phyloP scores from a whole-genome alignment of 2,329 filamentous ascomycete genomes.

The Metarhizium rileyi region DNA sequence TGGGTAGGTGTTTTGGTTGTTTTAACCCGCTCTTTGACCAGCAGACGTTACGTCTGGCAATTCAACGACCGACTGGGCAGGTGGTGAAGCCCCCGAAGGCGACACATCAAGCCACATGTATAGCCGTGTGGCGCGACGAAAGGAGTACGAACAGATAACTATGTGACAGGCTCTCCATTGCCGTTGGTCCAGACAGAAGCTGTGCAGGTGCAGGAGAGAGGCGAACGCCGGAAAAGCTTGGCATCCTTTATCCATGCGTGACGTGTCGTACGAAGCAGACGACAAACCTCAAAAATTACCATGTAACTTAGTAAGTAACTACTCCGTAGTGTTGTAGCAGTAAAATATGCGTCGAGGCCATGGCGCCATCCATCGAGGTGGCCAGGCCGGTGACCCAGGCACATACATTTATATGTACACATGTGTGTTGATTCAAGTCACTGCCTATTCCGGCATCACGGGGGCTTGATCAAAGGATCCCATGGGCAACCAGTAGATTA shows the following conservation, averaged over 20 bases:
- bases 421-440: not conserved
- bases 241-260: not conserved
- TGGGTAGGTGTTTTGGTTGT: not conserved
- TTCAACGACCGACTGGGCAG: not conserved
- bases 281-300: not conserved
- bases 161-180: not conserved
- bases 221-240: too few species aligned
- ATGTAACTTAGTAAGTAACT: not conserved
- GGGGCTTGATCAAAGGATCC: not conserved
- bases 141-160: too few species aligned
- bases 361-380: not conserved
- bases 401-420: not conserved
- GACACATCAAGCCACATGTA: not conserved
- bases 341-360: not conserved
- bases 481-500: not conserved
- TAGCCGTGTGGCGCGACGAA: not conserved
- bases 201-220: too few species aligned
- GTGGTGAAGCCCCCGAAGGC: not conserved
- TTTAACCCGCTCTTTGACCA: not conserved
- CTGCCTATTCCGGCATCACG: not conserved
- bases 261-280: not conserved
- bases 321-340: too few species aligned
- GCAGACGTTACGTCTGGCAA: conserved; percentile 1
- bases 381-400: not conserved
- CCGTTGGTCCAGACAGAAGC: not conserved